Evolutionary conservation across 176 grass and related monocot species (phyloP).

Genomic region (Tillandsia leiboldiana): DNA sequence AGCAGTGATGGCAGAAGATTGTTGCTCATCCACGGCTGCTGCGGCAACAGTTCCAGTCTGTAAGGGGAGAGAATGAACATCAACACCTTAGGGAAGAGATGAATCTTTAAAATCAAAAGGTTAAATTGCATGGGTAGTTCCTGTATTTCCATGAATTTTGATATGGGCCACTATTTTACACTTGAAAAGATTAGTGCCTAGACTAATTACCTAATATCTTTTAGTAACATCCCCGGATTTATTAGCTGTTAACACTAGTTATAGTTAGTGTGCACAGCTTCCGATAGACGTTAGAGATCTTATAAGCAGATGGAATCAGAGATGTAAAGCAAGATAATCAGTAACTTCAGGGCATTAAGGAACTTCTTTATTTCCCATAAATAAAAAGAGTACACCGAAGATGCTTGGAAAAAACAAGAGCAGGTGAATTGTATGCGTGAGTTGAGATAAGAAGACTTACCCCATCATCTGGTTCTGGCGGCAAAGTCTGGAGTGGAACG

Average conservation of each 20-base stretch:
- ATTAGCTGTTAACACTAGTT: no score
- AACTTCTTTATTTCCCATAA: neutral
- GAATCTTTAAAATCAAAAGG: neutral
- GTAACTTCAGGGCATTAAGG: no score
- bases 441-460: constrained; percentile 40
- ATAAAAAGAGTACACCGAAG: constrained; percentile 3
- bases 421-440: neutral
- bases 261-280: no score
- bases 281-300: no score
- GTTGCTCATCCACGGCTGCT: constrained; percentile 21
- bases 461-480: constrained; percentile 37
- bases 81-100: neutral
- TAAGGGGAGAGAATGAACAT: neutral
- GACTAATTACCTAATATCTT: no score
- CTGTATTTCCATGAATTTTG: neutral
- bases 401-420: constrained; percentile 11
- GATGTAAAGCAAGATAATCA: no score
- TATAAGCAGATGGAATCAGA: no score
- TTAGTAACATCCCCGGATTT: no score
- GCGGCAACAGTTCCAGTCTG: constrained; percentile 31
- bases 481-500: constrained; percentile 29
- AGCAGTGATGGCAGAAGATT: constrained; percentile 4
- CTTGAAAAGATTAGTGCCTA: no score
- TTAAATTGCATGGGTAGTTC: neutral
- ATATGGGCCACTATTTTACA: no score